Percentiles rank a stretch among this genome's conserved stretches.
Evolutionary conservation across 768 basidiomycete genomes (phyloP).

Genomic region (Mrakia blollopis): DNA sequence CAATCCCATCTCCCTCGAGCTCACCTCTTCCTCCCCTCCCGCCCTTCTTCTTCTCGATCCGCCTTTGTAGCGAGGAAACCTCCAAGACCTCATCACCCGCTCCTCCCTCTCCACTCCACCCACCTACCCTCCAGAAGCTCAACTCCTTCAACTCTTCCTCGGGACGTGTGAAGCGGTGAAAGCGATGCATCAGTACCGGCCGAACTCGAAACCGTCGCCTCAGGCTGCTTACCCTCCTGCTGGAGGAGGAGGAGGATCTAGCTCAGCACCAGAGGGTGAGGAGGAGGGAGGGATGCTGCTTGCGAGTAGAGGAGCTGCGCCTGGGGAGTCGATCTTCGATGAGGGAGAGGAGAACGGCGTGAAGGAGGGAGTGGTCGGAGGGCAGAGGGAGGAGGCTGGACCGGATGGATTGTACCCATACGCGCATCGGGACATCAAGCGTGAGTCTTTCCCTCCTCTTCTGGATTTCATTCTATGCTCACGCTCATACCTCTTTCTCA

Average conservation of each 20-base stretch:
- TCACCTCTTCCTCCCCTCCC: not conserved
- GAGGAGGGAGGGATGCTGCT: slow-evolving; percentile 71
- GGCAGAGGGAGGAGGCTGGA: slow-evolving; percentile 34
- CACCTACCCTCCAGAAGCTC: slow-evolving; percentile 76
- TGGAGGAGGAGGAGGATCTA: not conserved
- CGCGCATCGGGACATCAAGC: slow-evolving; percentile 94
- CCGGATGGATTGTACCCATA: slow-evolving; percentile 61
- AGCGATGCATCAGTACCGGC: slow-evolving; percentile 86
- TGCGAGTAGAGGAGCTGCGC: slow-evolving; percentile 46
- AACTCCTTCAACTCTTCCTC: slow-evolving; percentile 83
- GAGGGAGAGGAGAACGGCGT: slow-evolving; percentile 48
- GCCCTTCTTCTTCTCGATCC: not conserved
- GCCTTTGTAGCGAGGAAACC: slow-evolving; percentile 66
- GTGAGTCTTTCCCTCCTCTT: slow-evolving; percentile 46
- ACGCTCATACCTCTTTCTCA: not conserved
- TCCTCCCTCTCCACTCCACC: slow-evolving; percentile 65
- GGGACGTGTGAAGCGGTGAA: slow-evolving; percentile 90
- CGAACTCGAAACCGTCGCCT: slow-evolving; percentile 37
- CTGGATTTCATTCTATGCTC: too few species aligned
- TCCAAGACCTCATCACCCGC: slow-evolving; percentile 89
- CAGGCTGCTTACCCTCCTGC: slow-evolving; percentile 37
- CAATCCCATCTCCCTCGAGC: slow-evolving; percentile 4
- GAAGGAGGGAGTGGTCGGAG: slow-evolving; percentile 27
- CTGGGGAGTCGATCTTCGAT: slow-evolving; percentile 37
- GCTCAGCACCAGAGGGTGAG: slow-evolving; percentile 53